phyloP scores from a whole-genome alignment of 1,139 yeast genomes.

The Schizosaccharomyces versatilis region DNA sequence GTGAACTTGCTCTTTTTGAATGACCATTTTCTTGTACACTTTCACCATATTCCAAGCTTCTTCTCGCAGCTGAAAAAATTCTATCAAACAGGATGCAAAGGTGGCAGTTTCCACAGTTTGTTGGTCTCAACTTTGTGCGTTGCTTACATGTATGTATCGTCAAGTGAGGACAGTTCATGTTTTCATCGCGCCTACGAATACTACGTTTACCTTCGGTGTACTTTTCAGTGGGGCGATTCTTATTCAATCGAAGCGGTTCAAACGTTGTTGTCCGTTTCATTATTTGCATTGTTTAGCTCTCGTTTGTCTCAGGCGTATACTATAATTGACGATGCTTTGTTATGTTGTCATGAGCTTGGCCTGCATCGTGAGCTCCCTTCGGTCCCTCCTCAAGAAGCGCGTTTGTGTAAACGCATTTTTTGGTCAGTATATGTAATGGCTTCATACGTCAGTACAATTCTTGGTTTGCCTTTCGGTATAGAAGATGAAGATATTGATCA shows the following conservation, averaged over 20 bases:
- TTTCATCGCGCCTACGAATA: constrained; percentile 51
- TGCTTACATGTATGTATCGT: constrained; percentile 34
- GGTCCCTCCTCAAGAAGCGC: constrained; percentile 61
- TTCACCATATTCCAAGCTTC: neutral
- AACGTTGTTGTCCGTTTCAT: constrained; percentile 40
- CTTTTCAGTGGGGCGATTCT: constrained; percentile 47
- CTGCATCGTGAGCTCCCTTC: constrained; percentile 52
- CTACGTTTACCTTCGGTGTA: constrained; percentile 58
- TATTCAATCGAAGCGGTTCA: constrained; percentile 46
- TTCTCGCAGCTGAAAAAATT: neutral
- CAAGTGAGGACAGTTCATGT: constrained; percentile 17
- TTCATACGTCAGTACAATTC: constrained; percentile 66
- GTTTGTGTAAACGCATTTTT: constrained; percentile 63
- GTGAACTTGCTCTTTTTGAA: neutral
- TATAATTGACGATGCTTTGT: constrained; percentile 72
- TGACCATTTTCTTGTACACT: neutral
- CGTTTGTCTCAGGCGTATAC: constrained; percentile 76
- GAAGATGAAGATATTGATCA: constrained; percentile 73
- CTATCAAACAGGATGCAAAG: constrained; percentile 3
- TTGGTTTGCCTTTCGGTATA: constrained; percentile 56
- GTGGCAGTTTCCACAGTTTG: neutral
- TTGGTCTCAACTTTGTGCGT: constrained; percentile 27
- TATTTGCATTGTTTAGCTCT: constrained; percentile 77
- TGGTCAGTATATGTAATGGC: constrained; percentile 87
- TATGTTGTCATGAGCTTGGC: constrained; percentile 76